Evolutionary conservation across 2,329 filamentous ascomycete genomes (phyloP).

Genomic region (Neurospora sp.): DNA sequence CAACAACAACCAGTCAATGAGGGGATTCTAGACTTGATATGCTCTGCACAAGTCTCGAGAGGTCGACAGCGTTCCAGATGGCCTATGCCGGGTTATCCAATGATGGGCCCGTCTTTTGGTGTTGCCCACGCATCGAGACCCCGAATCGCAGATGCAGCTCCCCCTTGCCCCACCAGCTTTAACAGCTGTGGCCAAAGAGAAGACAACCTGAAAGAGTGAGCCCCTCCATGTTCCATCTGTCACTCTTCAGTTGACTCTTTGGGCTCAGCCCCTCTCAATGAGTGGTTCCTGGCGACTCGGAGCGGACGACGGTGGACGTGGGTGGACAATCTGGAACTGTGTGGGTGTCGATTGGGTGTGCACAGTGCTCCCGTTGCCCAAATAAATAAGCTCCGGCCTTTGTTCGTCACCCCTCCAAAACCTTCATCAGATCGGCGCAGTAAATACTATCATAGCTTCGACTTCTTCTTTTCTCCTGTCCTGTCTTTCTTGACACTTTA

Average conservation of each 20-base stretch:
- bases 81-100: background rate
- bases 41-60: background rate
- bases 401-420: constrained; percentile 6
- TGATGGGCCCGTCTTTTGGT: background rate
- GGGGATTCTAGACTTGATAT: background rate
- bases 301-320: background rate
- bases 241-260: background rate
- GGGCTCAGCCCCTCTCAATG: background rate
- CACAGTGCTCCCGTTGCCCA: constrained; percentile 9
- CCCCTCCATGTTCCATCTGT: background rate
- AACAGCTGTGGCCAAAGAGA: background rate
- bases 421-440: background rate
- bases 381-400: constrained; percentile 18
- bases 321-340: background rate
- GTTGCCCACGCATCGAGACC: background rate
- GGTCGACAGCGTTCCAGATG: background rate
- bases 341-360: background rate
- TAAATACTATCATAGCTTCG: constrained; percentile 1
- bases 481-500: background rate
- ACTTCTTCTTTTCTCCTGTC: background rate
- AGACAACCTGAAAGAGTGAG: background rate
- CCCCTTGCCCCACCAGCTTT: background rate
- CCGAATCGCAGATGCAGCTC: background rate
- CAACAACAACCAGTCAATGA: background rate
- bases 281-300: background rate